Percentiles rank a stretch among this genome's conserved stretches.
Conservation (phyloP, 306 rosid genomes). For the Fagus sylvatica region DNA sequence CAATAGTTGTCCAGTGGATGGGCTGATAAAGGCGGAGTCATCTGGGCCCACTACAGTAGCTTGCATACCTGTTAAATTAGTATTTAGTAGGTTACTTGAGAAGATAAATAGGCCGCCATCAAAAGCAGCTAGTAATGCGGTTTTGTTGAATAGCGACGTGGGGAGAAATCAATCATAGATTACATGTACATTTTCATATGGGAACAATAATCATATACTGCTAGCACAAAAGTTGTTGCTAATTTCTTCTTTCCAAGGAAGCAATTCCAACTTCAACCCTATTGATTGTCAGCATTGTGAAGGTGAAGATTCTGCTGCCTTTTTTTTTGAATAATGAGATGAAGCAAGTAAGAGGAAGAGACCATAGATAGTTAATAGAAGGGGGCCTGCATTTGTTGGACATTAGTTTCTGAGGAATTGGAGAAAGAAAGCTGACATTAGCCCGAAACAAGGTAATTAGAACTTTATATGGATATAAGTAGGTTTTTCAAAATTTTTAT, state of each 20-base stretch:
- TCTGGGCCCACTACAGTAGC: constrained; percentile 78
- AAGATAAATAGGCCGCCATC: constrained; percentile 96
- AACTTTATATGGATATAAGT: constrained; percentile 6
- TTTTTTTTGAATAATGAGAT: constrained; percentile 2
- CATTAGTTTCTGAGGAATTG: neutral
- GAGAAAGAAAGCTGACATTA: neutral
- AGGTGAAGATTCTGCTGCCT: constrained; percentile 19
- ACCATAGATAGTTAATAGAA: neutral
- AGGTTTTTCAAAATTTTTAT: neutral
- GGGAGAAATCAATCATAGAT: constrained; percentile 61
- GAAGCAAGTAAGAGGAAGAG: neutral
- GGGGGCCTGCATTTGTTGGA: constrained; percentile 1
- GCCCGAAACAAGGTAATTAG: constrained; percentile 8
- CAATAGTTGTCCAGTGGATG: constrained; percentile 52
- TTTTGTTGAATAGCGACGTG: constrained; percentile 57
- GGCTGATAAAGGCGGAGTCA: constrained; percentile 70
- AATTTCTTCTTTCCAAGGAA: constrained; percentile 32
- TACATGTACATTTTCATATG: constrained; percentile 73
- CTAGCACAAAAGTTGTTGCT: constrained; percentile 38
- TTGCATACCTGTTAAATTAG: constrained; percentile 97
- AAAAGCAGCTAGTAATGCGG: constrained; percentile 57
- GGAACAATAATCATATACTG: constrained; percentile 53
- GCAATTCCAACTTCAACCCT: constrained; percentile 16
- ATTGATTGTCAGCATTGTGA: constrained; percentile 28
- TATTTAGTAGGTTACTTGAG: constrained; percentile 96